These are phyloP conservation scores for Chalaropsis ovoidea DNA, from an alignment of 2,329 filamentous ascomycete genomes.

Conservation along the genomic window DNA sequence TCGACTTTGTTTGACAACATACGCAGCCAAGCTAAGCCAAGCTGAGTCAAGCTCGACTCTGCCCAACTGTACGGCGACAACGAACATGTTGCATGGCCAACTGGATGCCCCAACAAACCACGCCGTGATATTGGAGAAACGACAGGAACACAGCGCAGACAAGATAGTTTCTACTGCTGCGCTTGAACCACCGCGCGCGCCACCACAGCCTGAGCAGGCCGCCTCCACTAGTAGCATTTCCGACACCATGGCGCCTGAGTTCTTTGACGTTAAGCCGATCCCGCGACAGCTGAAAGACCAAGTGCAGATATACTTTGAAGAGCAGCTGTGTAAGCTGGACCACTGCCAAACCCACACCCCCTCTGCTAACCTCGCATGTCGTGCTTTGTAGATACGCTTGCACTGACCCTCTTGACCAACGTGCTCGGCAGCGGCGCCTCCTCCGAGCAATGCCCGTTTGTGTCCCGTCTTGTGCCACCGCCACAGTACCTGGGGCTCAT, in stretches of 20 bases:
- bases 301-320: constrained; percentile 25
- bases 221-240: not conserved
- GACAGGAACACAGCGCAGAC: too few relatives aligned
- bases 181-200: too few relatives aligned
- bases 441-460: constrained; percentile 26
- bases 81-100: too few relatives aligned
- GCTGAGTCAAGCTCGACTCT: too few relatives aligned
- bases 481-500: constrained; percentile 65
- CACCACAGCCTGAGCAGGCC: too few relatives aligned
- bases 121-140: too few relatives aligned
- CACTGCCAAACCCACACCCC: not conserved
- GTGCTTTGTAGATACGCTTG: constrained; percentile 41
- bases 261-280: constrained; percentile 8
- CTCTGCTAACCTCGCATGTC: constrained; percentile 7
- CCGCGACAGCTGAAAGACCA: constrained; percentile 22
- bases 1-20: too few relatives aligned
- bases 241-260: constrained; percentile 11
- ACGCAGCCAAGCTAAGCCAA: too few relatives aligned
- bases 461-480: constrained; percentile 48
- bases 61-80: too few relatives aligned
- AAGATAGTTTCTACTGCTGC: too few relatives aligned
- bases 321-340: constrained; percentile 29
- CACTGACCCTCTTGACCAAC: constrained; percentile 54
- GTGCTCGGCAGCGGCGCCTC: constrained; percentile 47
- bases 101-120: too few relatives aligned